A percentile compares a stretch with the other conserved stretches of the same genome.
Conservation (phyloP, 371 early-diverging fungal genomes). For the Hamiltosporidium tvaerminnensis region DNA sequence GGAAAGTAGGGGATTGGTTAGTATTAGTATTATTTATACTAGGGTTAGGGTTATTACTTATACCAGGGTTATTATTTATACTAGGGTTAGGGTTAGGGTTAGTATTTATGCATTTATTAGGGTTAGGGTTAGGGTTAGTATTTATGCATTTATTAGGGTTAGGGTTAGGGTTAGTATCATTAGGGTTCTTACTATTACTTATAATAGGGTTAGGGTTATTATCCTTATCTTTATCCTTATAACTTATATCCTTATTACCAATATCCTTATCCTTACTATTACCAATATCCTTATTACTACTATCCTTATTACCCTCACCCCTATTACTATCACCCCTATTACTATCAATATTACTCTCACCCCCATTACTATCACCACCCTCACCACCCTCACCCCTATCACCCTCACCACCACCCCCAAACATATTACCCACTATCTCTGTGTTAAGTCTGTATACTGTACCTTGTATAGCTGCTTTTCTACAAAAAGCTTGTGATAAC, state of each 20-base stretch:
- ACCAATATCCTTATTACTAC: neutral
- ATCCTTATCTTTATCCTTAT: too few relatives aligned
- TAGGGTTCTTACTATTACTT: too few relatives aligned
- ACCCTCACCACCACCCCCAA: neutral
- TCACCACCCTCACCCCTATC: neutral
- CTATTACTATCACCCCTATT: neutral
- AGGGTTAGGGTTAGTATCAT: neutral
- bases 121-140: too few relatives aligned
- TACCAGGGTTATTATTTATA: neutral
- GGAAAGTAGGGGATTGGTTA: neutral
- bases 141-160: neutral
- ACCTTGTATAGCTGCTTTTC: constrained; percentile 56
- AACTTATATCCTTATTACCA: neutral
- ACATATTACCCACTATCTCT: constrained; percentile 5
- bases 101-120: too few relatives aligned
- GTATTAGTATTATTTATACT: neutral
- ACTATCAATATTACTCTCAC: neutral
- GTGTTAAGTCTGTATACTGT: constrained; percentile 46
- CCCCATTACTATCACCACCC: neutral
- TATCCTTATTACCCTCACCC: neutral
- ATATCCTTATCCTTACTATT: neutral
- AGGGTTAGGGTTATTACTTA: neutral
- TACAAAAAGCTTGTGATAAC: constrained; percentile 92
- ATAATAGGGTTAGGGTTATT: too few relatives aligned
- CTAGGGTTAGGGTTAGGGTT: neutral